Evolutionary conservation across 2,329 filamentous ascomycete species (phyloP).

Genomic region (Fusarium miscanthi): DNA sequence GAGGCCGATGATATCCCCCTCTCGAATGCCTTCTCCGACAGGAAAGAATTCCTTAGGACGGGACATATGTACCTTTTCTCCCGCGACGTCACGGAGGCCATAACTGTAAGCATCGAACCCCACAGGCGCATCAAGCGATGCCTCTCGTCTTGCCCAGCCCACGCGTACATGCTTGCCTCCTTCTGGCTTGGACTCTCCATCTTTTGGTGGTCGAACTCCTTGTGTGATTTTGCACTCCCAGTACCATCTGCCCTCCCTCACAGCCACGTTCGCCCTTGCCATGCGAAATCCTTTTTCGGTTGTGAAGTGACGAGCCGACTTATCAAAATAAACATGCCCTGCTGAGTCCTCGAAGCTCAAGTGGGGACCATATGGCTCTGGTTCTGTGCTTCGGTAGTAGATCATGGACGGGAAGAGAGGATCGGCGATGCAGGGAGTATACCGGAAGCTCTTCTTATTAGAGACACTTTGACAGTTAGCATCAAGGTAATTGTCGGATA

Average conservation of each 20-base stretch:
- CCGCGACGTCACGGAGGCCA: slow-evolving; percentile 87
- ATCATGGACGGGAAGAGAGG: slow-evolving; percentile 86
- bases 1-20: slow-evolving; percentile 93
- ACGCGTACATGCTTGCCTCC: slow-evolving; percentile 78
- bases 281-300: slow-evolving; percentile 95
- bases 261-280: slow-evolving; percentile 88
- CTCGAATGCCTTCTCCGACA: slow-evolving; percentile 79
- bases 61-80: slow-evolving; percentile 93
- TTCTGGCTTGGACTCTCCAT: slow-evolving; percentile 57
- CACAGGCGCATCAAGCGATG: slow-evolving; percentile 83
- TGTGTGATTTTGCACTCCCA: slow-evolving; percentile 92
- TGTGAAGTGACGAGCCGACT: slow-evolving; percentile 79
- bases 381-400: slow-evolving; percentile 90
- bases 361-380: slow-evolving; percentile 82
- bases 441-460: slow-evolving; percentile 82
- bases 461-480: slow-evolving; percentile 58
- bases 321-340: slow-evolving; percentile 84
- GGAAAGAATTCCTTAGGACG: slow-evolving; percentile 91
- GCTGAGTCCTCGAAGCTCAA: slow-evolving; percentile 95
- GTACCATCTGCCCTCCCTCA: slow-evolving; percentile 89
- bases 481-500: background rate
- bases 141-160: slow-evolving; percentile 86
- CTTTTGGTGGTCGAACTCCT: slow-evolving; percentile 66
- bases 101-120: slow-evolving; percentile 95
- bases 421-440: slow-evolving; percentile 90